Conservation (phyloP, 306 rosid species). For the Lupinus albus region DNA sequence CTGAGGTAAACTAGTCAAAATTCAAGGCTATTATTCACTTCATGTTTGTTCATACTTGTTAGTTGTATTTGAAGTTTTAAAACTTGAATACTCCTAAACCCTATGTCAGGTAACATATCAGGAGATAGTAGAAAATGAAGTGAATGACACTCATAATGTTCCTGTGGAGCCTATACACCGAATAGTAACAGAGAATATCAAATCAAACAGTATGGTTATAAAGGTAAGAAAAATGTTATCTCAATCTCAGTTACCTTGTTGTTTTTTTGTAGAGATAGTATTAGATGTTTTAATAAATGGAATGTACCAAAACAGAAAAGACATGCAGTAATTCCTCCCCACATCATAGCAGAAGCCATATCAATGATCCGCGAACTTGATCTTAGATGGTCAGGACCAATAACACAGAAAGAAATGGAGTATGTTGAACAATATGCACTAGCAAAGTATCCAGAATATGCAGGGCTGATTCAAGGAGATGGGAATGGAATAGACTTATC, state of each 20-base stretch:
- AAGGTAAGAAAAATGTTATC: constrained; percentile 55
- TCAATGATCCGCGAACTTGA: constrained; percentile 68
- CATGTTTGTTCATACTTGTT: constrained; percentile 19
- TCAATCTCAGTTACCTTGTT: not conserved
- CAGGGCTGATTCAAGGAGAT: constrained; percentile 54
- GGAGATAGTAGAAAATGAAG: constrained; percentile 52
- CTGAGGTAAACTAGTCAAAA: constrained; percentile 53
- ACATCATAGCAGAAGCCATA: constrained; percentile 76
- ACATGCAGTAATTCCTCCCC: constrained; percentile 59
- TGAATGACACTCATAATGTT: constrained; percentile 49
- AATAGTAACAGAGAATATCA: constrained; percentile 55
- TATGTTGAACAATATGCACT: constrained; percentile 75
- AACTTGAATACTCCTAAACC: constrained; percentile 30
- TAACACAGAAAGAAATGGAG: constrained; percentile 77
- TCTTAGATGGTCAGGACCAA: constrained; percentile 89
- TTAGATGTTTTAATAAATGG: constrained; percentile 6
- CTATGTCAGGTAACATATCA: constrained; percentile 40
- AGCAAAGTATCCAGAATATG: constrained; percentile 81
- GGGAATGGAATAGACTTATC: constrained; percentile 52
- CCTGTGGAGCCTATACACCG: constrained; percentile 47
- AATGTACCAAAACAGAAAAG: constrained; percentile 52
- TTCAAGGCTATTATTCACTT: constrained; percentile 17
- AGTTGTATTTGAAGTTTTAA: constrained; percentile 5
- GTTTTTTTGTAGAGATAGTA: not conserved
- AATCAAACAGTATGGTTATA: constrained; percentile 76